Conservation (phyloP, 306 rosid genomes). For the Sicyos edulis region DNA sequence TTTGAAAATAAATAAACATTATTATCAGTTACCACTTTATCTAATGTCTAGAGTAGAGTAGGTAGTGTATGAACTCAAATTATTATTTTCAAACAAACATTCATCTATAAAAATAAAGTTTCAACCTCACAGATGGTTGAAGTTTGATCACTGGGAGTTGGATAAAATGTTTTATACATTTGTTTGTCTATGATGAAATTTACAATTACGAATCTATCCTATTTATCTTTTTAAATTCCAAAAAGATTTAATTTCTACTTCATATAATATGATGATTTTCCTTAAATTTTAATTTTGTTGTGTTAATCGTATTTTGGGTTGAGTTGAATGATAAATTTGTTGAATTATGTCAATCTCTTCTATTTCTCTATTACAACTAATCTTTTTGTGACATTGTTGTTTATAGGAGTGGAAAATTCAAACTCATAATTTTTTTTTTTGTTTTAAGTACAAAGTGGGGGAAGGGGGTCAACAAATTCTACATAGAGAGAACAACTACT, state of each 20-base stretch:
- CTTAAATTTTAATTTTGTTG: neutral
- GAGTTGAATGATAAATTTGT: neutral
- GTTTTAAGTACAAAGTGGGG: no score
- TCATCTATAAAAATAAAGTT: neutral
- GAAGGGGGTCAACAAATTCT: no score
- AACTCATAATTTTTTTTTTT: no score
- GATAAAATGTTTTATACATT: no score
- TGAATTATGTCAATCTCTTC: neutral
- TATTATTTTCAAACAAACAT: neutral
- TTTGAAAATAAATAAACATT: neutral
- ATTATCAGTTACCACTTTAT: neutral
- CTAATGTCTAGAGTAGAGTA: neutral
- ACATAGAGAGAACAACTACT: no score
- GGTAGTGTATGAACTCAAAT: neutral
- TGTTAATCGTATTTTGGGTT: neutral
- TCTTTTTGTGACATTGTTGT: no score
- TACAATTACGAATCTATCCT: neutral
- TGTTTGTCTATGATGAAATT: no score
- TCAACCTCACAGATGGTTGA: neutral
- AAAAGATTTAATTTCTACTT: no score
- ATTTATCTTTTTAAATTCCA: no score
- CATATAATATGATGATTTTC: neutral
- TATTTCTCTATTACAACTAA: no score
- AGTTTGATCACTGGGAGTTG: neutral
- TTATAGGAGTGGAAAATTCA: no score